These are phyloP conservation scores for Coprinellus aureogranulatus DNA, from an alignment of 768 basidiomycete species.

Conservation along the genomic window DNA sequence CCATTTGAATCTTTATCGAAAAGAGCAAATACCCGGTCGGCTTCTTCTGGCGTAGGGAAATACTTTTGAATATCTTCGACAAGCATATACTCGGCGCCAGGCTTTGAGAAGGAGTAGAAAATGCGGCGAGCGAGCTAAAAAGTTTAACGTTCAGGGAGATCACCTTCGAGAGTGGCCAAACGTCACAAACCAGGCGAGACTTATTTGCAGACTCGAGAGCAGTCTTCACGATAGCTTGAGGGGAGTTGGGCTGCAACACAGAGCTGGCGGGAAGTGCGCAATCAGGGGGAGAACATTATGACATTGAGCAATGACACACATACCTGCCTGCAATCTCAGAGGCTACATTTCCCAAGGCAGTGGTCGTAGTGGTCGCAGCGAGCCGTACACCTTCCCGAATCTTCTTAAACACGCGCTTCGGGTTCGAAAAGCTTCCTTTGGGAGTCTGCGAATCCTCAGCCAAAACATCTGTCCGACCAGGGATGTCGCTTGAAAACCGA, in stretches of 20 bases:
- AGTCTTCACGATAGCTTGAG: constrained; percentile 74
- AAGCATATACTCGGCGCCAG: constrained; percentile 54
- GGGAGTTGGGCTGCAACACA: constrained; percentile 87
- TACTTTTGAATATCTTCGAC: constrained; percentile 68
- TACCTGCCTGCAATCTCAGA: constrained; percentile 54
- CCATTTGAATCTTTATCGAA: constrained; percentile 76
- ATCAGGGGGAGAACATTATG: neutral
- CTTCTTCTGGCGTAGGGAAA: constrained; percentile 67
- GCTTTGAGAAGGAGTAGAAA: constrained; percentile 79
- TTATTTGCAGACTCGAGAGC: constrained; percentile 81
- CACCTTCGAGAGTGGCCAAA: constrained; percentile 4
- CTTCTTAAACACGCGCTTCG: constrained; percentile 64
- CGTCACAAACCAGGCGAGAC: constrained; percentile 53
- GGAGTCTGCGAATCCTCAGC: constrained; percentile 35
- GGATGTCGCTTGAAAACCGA: constrained; percentile 70
- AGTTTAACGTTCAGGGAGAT: constrained; percentile 3
- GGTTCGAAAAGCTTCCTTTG: constrained; percentile 46
- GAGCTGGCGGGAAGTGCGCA: constrained; percentile 37
- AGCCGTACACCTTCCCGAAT: constrained; percentile 66
- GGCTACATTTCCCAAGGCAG: constrained; percentile 58
- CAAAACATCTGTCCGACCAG: constrained; percentile 56
- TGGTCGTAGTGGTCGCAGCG: constrained; percentile 81
- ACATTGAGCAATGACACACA: constrained; percentile 1
- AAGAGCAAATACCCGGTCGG: constrained; percentile 61
- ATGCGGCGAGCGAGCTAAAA: constrained; percentile 74